Evolutionary conservation across 345 rosid species (phyloP).

Genomic region (Sisymbrium irio): DNA sequence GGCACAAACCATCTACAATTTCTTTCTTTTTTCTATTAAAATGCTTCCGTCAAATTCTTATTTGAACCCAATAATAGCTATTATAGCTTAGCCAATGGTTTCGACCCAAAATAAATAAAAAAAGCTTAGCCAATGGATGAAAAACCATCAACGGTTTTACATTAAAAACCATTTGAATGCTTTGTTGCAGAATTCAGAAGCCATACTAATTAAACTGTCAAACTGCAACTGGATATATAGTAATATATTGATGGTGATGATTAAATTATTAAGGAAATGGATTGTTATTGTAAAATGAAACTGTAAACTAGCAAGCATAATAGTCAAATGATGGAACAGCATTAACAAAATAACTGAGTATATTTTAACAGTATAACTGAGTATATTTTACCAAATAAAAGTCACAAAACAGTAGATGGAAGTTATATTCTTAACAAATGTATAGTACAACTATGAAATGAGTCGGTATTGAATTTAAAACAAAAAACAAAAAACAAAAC

Average conservation of each 20-base stretch:
- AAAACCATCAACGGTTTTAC: conserved; percentile 3
- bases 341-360: background rate
- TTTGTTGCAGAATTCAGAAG: background rate
- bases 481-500: too few relatives aligned
- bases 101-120: background rate
- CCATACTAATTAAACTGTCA: background rate
- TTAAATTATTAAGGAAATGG: background rate
- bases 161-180: background rate
- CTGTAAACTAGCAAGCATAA: background rate
- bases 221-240: background rate
- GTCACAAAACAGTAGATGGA: background rate
- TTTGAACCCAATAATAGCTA: background rate
- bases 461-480: too few relatives aligned
- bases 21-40: background rate
- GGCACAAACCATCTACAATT: background rate
- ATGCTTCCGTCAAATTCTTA: background rate
- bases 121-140: background rate
- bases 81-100: background rate
- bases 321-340: background rate
- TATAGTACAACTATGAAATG: too few relatives aligned
- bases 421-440: background rate
- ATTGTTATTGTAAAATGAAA: background rate
- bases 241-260: background rate
- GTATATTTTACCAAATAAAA: background rate
- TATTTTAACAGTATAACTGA: background rate